These are phyloP conservation scores for Talaromyces pinophilus DNA, from an alignment of 2,329 filamentous ascomycete species.

Conservation along the genomic window DNA sequence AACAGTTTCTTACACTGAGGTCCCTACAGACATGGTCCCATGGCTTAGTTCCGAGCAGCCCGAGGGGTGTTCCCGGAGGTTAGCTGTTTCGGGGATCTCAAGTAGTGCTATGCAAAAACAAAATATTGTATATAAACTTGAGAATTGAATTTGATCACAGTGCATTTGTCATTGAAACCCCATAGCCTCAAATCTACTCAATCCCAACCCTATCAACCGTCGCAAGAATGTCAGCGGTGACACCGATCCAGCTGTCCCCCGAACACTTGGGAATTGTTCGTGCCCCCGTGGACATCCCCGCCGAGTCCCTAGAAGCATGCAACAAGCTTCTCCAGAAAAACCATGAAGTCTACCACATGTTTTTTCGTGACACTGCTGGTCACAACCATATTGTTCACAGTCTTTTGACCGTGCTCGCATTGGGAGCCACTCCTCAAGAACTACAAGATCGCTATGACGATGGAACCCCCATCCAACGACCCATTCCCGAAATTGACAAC, in stretches of 20 bases:
- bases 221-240: background rate
- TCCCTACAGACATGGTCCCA: background rate
- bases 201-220: background rate
- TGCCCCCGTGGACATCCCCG: background rate
- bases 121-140: background rate
- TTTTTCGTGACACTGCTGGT: conserved; percentile 30
- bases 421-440: conserved; percentile 33
- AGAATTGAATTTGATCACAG: background rate
- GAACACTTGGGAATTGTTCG: conserved; percentile 5
- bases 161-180: background rate
- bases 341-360: conserved; percentile 36
- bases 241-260: background rate
- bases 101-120: background rate
- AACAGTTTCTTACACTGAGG: background rate
- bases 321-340: conserved; percentile 34
- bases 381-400: conserved; percentile 37
- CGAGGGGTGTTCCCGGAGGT: background rate
- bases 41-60: background rate
- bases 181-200: background rate
- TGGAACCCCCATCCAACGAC: conserved; percentile 29
- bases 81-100: background rate
- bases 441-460: conserved; percentile 34
- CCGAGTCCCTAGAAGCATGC: conserved; percentile 19
- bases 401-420: conserved; percentile 33
- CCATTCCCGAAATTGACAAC: conserved; percentile 29